phyloP scores from a whole-genome alignment of 768 basidiomycete species.

The Mycena metata region DNA sequence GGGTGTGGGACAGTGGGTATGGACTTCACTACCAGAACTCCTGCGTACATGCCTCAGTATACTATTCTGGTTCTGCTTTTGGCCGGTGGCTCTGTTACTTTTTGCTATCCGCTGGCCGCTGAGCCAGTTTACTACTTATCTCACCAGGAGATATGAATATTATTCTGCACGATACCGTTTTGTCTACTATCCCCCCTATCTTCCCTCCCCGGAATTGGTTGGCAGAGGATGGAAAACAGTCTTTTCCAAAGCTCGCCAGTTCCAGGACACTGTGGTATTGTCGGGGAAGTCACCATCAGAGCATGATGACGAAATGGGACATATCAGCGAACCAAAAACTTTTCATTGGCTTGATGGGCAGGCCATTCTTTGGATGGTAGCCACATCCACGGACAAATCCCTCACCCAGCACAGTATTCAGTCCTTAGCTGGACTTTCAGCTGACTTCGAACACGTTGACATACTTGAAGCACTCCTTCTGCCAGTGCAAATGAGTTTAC shows the following conservation, averaged over 20 bases:
- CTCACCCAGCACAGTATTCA: conserved; percentile 23
- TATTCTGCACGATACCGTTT: conserved; percentile 13
- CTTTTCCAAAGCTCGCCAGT: no score
- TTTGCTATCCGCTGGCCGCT: background rate
- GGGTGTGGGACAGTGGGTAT: background rate
- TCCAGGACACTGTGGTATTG: background rate
- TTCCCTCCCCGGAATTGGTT: conserved; percentile 1
- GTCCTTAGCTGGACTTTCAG: conserved; percentile 28
- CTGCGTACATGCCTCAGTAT: background rate
- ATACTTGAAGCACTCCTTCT: conserved; percentile 18
- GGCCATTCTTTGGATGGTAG: conserved; percentile 25
- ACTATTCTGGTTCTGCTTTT: background rate
- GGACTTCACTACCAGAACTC: background rate
- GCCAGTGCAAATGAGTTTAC: conserved; percentile 22
- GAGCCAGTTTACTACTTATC: background rate
- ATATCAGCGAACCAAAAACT: conserved; percentile 20
- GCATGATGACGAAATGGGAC: conserved; percentile 18
- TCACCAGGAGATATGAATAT: conserved; percentile 3
- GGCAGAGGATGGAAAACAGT: background rate
- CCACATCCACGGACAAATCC: conserved; percentile 29
- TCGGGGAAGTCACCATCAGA: conserved; percentile 9
- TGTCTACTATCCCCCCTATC: conserved; percentile 17
- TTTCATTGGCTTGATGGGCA: conserved; percentile 30
- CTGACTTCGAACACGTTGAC: conserved; percentile 22
- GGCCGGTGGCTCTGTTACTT: background rate